Evolutionary conservation across 2,329 filamentous ascomycete species (phyloP).

Genomic region (Chrysoporthe austroafricana): DNA sequence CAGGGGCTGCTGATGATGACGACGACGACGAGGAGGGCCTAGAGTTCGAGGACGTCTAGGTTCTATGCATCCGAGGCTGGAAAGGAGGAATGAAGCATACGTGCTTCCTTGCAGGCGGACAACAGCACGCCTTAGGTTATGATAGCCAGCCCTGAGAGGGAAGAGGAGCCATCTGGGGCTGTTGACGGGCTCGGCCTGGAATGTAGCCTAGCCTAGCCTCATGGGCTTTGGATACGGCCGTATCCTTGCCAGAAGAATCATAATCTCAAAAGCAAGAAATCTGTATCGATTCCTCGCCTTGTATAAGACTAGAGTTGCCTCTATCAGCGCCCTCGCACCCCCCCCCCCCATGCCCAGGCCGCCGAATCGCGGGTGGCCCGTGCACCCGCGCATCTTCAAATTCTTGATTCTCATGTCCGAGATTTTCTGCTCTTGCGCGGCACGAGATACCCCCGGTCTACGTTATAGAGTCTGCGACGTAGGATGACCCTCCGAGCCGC

Average conservation of each 20-base stretch:
- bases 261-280: background rate
- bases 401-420: background rate
- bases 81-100: background rate
- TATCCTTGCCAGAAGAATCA: background rate
- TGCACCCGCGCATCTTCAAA: constrained; percentile 17
- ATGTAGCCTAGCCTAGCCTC: background rate
- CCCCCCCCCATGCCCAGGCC: background rate
- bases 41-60: constrained; percentile 62
- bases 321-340: background rate
- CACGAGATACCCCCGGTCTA: background rate
- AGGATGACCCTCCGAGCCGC: constrained; percentile 23
- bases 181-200: background rate
- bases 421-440: background rate
- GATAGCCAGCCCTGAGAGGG: background rate
- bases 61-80: background rate
- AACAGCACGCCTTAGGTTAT: constrained; percentile 14
- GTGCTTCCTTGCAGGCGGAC: constrained; percentile 15
- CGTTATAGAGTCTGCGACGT: background rate
- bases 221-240: background rate
- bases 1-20: constrained; percentile 29
- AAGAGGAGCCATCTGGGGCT: background rate
- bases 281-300: background rate
- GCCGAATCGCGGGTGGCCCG: constrained; percentile 17
- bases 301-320: background rate
- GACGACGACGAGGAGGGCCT: constrained; percentile 57